phyloP scores from a whole-genome alignment of 495 filamentous ascomycete species.

The Lentithecium fluviatile region DNA sequence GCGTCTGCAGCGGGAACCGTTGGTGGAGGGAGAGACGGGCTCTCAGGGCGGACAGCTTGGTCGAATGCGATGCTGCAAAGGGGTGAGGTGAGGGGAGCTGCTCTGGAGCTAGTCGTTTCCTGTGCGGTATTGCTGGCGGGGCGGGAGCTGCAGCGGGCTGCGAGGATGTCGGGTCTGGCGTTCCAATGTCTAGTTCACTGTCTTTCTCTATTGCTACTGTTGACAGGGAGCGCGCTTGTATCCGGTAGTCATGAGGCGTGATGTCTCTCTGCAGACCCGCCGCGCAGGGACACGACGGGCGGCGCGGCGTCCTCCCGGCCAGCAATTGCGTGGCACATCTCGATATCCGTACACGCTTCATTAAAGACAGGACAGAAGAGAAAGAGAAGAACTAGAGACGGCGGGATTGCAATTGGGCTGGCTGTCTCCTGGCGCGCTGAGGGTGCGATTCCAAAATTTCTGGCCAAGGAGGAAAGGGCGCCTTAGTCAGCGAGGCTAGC shows the following conservation, averaged over 20 bases:
- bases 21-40: conserved; percentile 81
- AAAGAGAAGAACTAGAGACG: conserved; percentile 11
- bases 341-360: conserved; percentile 70
- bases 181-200: not conserved
- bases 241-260: conserved; percentile 34
- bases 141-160: not conserved
- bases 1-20: conserved; percentile 77
- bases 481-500: conserved; percentile 5
- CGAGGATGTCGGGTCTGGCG: not conserved
- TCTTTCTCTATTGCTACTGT: not conserved
- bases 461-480: not conserved
- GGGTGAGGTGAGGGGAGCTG: conserved; percentile 65
- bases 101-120: conserved; percentile 10
- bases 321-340: conserved; percentile 72
- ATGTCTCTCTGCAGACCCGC: conserved; percentile 14
- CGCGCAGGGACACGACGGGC: conserved; percentile 25
- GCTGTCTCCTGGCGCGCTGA: conserved; percentile 26
- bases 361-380: conserved; percentile 44
- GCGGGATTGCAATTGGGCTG: conserved; percentile 5
- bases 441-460: conserved; percentile 34
- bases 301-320: conserved; percentile 18
- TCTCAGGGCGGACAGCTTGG: conserved; percentile 91
- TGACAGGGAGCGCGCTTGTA: conserved; percentile 22
- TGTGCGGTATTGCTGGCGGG: conserved; percentile 1
- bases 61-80: conserved; percentile 66